Evolutionary conservation across 2,329 filamentous ascomycete species (phyloP), one percentile per base, ranked within the genome.

Genomic region (Colletotrichum trifolii): DNA sequence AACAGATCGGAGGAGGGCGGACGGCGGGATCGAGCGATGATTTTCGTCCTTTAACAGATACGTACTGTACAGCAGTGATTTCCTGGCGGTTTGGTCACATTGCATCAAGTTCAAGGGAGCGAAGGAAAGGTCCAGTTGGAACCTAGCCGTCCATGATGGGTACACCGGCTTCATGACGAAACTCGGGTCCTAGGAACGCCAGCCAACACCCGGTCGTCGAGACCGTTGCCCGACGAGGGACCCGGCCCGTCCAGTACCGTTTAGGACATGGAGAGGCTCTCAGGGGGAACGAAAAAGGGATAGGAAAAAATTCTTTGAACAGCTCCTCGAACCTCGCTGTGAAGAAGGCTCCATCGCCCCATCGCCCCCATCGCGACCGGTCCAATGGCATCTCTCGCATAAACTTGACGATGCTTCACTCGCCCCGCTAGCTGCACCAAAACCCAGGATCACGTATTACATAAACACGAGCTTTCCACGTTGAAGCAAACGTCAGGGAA

Each of bases 1-100:
- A 65, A 25, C 46, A 62, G 62, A 62, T 65, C 58, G 52, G 62
- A 62, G 62, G 56, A 46, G 57, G 25, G 38, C 50, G 33, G 45
- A 25, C 54, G 46, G 15, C 54, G 45, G 25, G 25, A 25, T 25
- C 25, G 25, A 25, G 25, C 4, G 25, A 25, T 25, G 25, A 25
- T 25, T 25, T 25, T 25, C 25, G 25, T 25, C 25, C 25, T 25
- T 25, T 25, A 5, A 25, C 25, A 25, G 25, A 25, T 25, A 25
- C 25, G 25, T 25, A 25, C 25, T 25, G 25, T 25, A 25, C 4
- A 25, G 25, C 25, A 25, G 4, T 5, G 25, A 25, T 25, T 25
- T 25, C 25, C 25, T 25, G 4, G 4, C 25, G 4, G 25, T 25
- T 25, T 25, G 3, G 25, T 25, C 25, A 25, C 25, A 25, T 25